These are phyloP conservation scores for Penicillium thymicola DNA, from an alignment of 2,329 filamentous ascomycete genomes.

Conservation along the genomic window DNA sequence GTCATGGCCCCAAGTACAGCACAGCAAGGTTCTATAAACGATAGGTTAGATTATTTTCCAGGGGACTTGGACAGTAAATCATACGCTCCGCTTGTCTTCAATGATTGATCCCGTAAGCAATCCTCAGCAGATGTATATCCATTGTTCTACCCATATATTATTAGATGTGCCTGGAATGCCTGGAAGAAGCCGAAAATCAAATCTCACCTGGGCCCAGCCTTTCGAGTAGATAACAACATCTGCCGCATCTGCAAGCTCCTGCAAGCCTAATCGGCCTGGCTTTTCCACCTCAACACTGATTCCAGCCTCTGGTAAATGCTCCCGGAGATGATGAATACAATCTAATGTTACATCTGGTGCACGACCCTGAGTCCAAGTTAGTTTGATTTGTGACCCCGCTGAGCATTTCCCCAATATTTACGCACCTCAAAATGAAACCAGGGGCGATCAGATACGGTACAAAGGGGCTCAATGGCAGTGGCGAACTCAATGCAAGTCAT, in stretches of 20 bases:
- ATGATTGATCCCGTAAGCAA: conserved; percentile 50
- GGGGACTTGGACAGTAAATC: conserved; percentile 13
- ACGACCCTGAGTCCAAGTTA: conserved; percentile 51
- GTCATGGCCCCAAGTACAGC: conserved; percentile 59
- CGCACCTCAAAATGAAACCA: conserved; percentile 71
- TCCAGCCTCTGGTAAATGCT: conserved; percentile 42
- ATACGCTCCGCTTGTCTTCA: conserved; percentile 47
- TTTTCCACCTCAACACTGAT: conserved; percentile 74
- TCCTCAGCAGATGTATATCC: conserved; percentile 49
- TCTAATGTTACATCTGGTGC: conserved; percentile 58
- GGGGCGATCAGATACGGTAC: conserved; percentile 17
- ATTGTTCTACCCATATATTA: conserved; percentile 19
- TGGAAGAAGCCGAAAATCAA: no score
- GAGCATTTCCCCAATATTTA: not conserved
- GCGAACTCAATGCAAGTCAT: conserved; percentile 64
- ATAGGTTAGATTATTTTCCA: not conserved
- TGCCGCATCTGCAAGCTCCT: conserved; percentile 58
- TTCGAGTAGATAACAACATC: conserved; percentile 73
- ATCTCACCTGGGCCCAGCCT: conserved; percentile 63
- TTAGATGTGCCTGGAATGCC: not conserved
- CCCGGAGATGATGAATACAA: conserved; percentile 58
- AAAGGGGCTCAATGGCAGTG: conserved; percentile 42
- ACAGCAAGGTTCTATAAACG: conserved; percentile 44
- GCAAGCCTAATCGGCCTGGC: conserved; percentile 59
- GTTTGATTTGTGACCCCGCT: not conserved